Evolutionary conservation across 2,329 filamentous ascomycete species (phyloP), one percentile per base, ranked within the genome.

Genomic region (Cladosporium sp.): DNA sequence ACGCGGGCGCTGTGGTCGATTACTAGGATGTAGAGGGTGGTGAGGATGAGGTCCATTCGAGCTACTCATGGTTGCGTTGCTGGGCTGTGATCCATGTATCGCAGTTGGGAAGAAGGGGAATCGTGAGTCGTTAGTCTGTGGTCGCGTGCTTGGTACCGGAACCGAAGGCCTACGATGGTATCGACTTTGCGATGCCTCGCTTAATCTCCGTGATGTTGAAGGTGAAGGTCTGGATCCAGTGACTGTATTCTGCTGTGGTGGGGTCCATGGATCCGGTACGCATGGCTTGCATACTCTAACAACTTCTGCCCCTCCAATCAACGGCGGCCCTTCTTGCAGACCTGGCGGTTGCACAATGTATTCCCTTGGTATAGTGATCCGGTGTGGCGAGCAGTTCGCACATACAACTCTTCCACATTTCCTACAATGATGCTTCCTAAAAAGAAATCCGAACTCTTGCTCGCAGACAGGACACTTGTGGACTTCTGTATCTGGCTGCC

Each of bases 401-500:
- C 93, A 97, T 22, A 97, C 93, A 8, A 97, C 92, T 60, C 91
- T 81, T 45, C 93, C 93, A 70, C 93, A 97, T 82, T 96, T 97
- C 64, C 92, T 84, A 80, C 93, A 97, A 71, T 97, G 93, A 75
- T 97, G 93, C 70, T 95, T 95, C 61, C 93, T 82, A 69, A 90
- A 86, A 76, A 91, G 90, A 65, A 96, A 88, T 70, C 84, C 89
- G 69, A 97, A 97, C 48, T 86, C 83, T 0, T 83, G 83, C 53
- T 79, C 78, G 70, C 93, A 97, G 58, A 97, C 96, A 1, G 91
- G 90, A 71, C 93, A 97, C 61, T 85, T 81, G 1, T 85, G 84
- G 10, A 90, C 91, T 65, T 95, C 91, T 3, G 82, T 79, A 73
- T 97, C 93, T 3, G 91, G 89, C 75, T 97, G 92, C 93, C 93